Percentiles rank a stretch among this genome's conserved stretches.
Evolutionary conservation across 768 basidiomycete genomes (phyloP).

Genomic region (Russula brevipes): DNA sequence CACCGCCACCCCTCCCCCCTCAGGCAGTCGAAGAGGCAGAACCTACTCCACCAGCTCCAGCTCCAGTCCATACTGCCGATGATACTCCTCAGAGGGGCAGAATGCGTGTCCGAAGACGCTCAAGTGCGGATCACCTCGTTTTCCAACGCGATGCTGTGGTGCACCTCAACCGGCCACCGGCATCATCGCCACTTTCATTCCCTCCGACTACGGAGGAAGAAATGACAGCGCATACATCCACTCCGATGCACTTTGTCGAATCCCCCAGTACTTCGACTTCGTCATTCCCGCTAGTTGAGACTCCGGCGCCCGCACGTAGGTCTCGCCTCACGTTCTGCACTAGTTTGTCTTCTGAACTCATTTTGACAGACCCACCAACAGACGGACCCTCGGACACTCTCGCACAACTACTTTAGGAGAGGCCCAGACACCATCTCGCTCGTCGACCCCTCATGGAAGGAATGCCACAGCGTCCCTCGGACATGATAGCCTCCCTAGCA

Average conservation of each 20-base stretch:
- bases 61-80: background rate
- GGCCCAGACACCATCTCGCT: background rate
- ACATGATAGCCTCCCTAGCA: background rate
- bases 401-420: background rate
- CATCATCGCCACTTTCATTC: conserved; percentile 34
- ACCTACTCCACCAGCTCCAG: background rate
- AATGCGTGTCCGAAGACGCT: conserved; percentile 27
- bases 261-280: conserved; percentile 6
- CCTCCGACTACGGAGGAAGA: conserved; percentile 16
- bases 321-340: background rate
- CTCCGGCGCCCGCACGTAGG: conserved; percentile 1
- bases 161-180: conserved; percentile 27
- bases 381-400: background rate
- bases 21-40: background rate
- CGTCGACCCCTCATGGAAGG: background rate
- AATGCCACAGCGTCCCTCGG: background rate
- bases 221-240: background rate
- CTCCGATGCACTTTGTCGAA: background rate
- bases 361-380: background rate
- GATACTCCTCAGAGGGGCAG: conserved; percentile 25
- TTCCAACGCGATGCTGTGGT: conserved; percentile 31
- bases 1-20: conserved; percentile 26
- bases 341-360: background rate
- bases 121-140: conserved; percentile 33
- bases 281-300: background rate